Conservation (phyloP, 2,329 filamentous ascomycete species). For the Zymoseptoria passerinii region DNA sequence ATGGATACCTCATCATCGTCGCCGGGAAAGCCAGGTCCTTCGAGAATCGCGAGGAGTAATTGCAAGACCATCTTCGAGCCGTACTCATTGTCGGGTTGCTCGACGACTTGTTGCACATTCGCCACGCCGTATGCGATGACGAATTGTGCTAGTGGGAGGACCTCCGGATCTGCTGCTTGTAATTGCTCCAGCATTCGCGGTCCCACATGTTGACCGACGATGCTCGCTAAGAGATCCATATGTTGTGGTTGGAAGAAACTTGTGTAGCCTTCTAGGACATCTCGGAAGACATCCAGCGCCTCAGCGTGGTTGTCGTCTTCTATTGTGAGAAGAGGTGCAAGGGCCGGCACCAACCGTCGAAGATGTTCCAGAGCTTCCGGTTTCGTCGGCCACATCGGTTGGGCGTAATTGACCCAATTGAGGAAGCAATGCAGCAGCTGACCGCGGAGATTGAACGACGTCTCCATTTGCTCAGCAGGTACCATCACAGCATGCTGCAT, state of each 20-base stretch:
- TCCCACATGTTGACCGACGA: conserved; percentile 47
- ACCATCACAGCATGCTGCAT: conserved; percentile 26
- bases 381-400: conserved; percentile 52
- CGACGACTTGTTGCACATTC: conserved; percentile 52
- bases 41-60: conserved; percentile 57
- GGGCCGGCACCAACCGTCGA: conserved; percentile 50
- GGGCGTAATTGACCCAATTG: conserved; percentile 66
- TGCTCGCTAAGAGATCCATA: conserved; percentile 47
- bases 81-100: conserved; percentile 41
- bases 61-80: conserved; percentile 43
- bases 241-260: conserved; percentile 54
- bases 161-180: conserved; percentile 49
- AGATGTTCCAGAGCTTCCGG: conserved; percentile 52
- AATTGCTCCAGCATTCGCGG: conserved; percentile 47
- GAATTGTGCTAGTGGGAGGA: conserved; percentile 54
- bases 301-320: conserved; percentile 51
- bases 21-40: conserved; percentile 57
- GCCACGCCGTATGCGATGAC: conserved; percentile 62
- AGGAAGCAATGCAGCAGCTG: conserved; percentile 30
- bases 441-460: conserved; percentile 8
- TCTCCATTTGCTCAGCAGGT: neutral
- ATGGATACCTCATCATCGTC: conserved; percentile 69
- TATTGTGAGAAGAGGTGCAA: conserved; percentile 53
- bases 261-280: conserved; percentile 57
- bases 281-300: conserved; percentile 55